Conservation (phyloP, 106 monocot genomes). For the Dendrobium nobile region DNA sequence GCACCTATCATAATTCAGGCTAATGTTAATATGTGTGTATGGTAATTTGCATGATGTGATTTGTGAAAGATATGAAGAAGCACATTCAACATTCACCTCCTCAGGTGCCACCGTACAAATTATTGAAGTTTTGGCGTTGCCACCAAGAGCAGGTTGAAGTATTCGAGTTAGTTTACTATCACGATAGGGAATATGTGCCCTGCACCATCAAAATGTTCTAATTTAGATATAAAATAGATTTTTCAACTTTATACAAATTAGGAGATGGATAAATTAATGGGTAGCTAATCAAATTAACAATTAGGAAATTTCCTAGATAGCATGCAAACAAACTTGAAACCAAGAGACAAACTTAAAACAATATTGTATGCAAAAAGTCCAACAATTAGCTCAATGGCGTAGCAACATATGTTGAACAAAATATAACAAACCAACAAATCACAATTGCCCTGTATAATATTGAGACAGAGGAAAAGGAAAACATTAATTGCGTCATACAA, state of each 20-base stretch:
- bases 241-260: background rate
- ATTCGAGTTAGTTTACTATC: constrained; percentile 96
- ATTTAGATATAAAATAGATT: background rate
- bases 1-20: constrained; percentile 36
- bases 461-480: background rate
- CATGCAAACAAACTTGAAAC: background rate
- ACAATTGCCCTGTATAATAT: background rate
- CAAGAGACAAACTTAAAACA: background rate
- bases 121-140: constrained; percentile 91
- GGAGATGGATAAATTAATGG: background rate
- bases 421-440: background rate
- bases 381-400: background rate
- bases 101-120: constrained; percentile 97
- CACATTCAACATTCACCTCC: constrained; percentile 43
- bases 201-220: constrained; percentile 8
- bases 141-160: constrained; percentile 93
- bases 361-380: background rate
- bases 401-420: background rate
- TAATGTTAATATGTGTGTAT: background rate
- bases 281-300: background rate
- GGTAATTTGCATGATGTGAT: background rate
- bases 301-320: background rate
- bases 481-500: background rate
- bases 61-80: background rate
- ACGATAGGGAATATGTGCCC: constrained; percentile 84